Base-by-base conservation (phyloP, 306 rosid species). In the Quercus cerris region DNA sequence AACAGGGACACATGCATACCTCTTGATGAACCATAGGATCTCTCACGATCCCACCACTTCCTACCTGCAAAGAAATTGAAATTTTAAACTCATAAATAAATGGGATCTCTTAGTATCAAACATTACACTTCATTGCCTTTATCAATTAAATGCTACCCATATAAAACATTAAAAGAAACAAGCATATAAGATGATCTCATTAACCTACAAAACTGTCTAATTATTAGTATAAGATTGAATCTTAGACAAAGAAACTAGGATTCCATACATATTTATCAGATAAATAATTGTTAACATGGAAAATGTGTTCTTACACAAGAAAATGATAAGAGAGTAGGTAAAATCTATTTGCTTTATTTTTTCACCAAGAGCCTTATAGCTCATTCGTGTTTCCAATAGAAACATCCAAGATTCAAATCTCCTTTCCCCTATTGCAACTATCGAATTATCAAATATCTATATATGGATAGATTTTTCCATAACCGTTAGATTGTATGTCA, bases 21-120 rank as follows among this genome's bases (percentile, higher is more conserved):
- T 88, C 89, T 82, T 81, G 86, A 73, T 88, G 89, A 31, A 88
- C 89, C 18, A 41, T 52, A 57, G 89, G 89, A 76, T 88, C 89
- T 81, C 84, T 83, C 74, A 81, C 91, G 56, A 88, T 79, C 49
- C 91, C 89, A 52, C 88, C 89, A 69, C 84, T 81, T 75, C 89
- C 91, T 17, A 88, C 91, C 91, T 83, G 81, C 71, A 82, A 78
- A 25, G 23, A 78, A 57, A 14, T 75, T 38, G 73, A 79, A 74
- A 67, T 20, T 20, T 66, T 66, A 30, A 31, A 17, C 22, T 56
- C 14, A 57, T 19, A 71, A 70, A 49, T 49, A 2, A 49, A 56
- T 17, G 20, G 54, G 28, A 11, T 14, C 66, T 4, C 35, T 62
- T 27, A 28, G n/a, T 3, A 62, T 28, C 35, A 62, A 62, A 62